Base-by-base conservation (phyloP, 352 stramenopile species). In the Detonula confervacea region DNA sequence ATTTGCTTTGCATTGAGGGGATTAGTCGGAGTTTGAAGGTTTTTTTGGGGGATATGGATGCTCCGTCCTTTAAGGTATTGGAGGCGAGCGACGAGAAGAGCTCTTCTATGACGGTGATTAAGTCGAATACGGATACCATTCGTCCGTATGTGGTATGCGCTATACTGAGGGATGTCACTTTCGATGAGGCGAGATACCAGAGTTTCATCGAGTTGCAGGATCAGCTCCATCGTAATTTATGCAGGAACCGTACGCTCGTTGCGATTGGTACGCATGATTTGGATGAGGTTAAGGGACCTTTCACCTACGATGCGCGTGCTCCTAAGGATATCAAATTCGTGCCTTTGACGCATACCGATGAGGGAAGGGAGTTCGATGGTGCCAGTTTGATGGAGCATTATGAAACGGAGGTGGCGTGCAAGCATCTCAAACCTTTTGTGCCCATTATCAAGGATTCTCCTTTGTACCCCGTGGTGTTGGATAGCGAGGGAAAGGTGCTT, bases 151-250 rank as follows among this genome's bases (percentile, higher is more conserved):
- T 99, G 0, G 97, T 99, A 7, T 98, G 96, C 81, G 98, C 97
- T 22, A 96, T 99, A 73, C 90, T 99, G 44, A 94, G 97, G 46
- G 94, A 98, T 80, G 91, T 99, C 8, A 93, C 93, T 69, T 99
- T 99, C 80, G 97, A 95, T 33, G 87, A 96, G 59, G 93, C 97
- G 66, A 92, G 96, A 42, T 99, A 99, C 90, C 94, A 98, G 68
- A 98, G 96, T 86, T 99, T 99, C 92, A 99, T 99, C 65, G 97
- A 99, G 75, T 92, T 99, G 76, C 98, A 99, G 91, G 98, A 99
- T 92, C 98, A 99, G 90, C 92, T 99, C 56, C 98, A 99, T 88
- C 96, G 98, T 65, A 99, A 99, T 91, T 97, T 99, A 60, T 99
- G 98, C 91, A 96, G 98, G 76, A 95, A 97, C 64, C 96, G 98